Evolutionary conservation across 495 filamentous ascomycete species (phyloP), one percentile per base, ranked within the genome.

Genomic region (Penicillium argentinense): DNA sequence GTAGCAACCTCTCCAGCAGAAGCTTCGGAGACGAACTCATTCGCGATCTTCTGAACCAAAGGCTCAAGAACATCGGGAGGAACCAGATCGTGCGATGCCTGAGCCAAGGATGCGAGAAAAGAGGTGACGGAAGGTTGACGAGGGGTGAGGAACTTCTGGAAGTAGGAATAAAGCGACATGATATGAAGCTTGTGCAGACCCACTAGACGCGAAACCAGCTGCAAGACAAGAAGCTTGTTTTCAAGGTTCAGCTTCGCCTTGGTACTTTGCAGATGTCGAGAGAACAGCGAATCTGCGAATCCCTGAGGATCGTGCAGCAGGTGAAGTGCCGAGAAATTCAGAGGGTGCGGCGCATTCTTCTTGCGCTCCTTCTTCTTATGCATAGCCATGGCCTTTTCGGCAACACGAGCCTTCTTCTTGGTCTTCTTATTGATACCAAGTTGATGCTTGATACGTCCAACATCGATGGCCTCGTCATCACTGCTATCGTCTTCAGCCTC

Each of bases 301-400:
- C 88, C 89, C 58, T 99, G 95, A 1, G 95, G 91, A 59, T 97
- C 95, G 63, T 96, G 87, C 4, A 99, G 77, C 11, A 99, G 77
- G 62, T 97, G 93, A n/a, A 89, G 80, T n/a, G 95, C 95, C 0
- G 91, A 96, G 69, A 99, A 99, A 71, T 99, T 97, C 17, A 97
- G 78, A 0, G 85, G 82, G 57, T 91, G 88, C 0, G 88, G 86
- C 42, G 87, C 78, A 39, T 81, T 84, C 80, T 96, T 96, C 74
- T 92, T 95, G 59, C 80, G 82, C 63, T 95, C 88, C 66, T 87
- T 87, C 64, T 76, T 87, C 63, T 84, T 92, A 21, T 53, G 83
- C 9, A 19, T 85, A 16, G 84, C 77, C 6, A 86, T 75, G 1
- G 91, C 95, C 57, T 85, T 87, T 43, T 91, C 86, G 16, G 95